Conservation (phyloP, 768 basidiomycete species). For the Lactarius quietus region DNA sequence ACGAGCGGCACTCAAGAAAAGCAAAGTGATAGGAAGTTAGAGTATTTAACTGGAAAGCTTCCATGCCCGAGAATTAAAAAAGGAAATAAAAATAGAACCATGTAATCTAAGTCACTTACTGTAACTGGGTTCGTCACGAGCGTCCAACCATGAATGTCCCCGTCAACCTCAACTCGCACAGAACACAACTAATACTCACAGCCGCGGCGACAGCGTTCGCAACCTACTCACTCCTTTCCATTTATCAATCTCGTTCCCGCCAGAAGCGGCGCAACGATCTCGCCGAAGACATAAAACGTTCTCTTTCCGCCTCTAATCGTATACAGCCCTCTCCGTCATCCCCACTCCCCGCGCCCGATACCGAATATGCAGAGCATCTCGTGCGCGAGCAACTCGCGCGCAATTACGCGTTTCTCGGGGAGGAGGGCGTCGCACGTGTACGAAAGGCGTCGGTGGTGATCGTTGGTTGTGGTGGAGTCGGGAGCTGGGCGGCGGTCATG, state of each 20-base stretch:
- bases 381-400: conserved; percentile 87
- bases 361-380: conserved; percentile 70
- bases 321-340: conserved; percentile 9
- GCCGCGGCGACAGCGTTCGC: conserved; percentile 62
- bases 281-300: conserved; percentile 52
- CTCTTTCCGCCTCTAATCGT: conserved; percentile 35
- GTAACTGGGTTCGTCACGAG: too few species aligned
- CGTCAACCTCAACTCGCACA: conserved; percentile 45
- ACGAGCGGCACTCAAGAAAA: too few species aligned
- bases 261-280: conserved; percentile 50
- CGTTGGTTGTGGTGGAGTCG: conserved; percentile 95
- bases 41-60: too few species aligned
- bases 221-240: conserved; percentile 57
- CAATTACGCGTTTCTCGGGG: conserved; percentile 93
- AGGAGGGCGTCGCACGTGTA: conserved; percentile 79
- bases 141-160: not conserved
- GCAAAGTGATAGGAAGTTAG: too few species aligned
- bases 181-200: conserved; percentile 58
- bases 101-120: too few species aligned
- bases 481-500: conserved; percentile 95
- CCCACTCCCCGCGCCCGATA: not conserved
- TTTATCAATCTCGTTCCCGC: conserved; percentile 51
- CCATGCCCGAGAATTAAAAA: too few species aligned
- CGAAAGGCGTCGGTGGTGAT: conserved; percentile 75
- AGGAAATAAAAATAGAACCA: too few species aligned